Base-by-base conservation (phyloP, 2,329 filamentous ascomycete genomes). In the Beauveria rudraprayagi region DNA sequence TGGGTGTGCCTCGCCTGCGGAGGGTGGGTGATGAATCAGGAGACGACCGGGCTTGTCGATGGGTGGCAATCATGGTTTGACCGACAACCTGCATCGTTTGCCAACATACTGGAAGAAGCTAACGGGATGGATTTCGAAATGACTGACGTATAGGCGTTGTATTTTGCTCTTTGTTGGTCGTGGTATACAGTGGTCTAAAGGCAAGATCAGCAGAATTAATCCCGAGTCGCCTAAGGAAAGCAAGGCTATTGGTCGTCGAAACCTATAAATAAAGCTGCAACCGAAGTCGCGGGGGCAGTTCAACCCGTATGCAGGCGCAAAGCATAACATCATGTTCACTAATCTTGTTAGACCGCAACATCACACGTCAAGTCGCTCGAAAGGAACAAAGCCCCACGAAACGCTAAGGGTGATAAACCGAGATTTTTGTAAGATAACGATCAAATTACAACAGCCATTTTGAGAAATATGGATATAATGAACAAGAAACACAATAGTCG, bases 1-100 rank as follows among this genome's bases (percentile, higher is more conserved):
- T 77, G 71, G 67, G 62, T 66, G 8, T 78, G 75, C 61, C 58
- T 75, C 50, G 66, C 65, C 5, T 77, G 75, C 63, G 67, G 63
- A 44, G 67, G 67, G 22, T 70, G 66, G 67, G 70, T 72, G 24
- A 63, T 67, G 40, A 70, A 71, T 46, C 67, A 71, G 58, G n/a
- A 22, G 43, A 60, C 53, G 17, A 7, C 34, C 46, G 56, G 50
- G 7, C 53, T 68, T 8, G 61, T 72, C 3, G 53, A 61, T 5
- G 67, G 67, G 10, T 65, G 63, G 62, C 14, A 58, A 3, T n/a
- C 37, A 10, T 58, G 69, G 56, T 64, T 64, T 60, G 62, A 63
- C 10, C 40, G 24, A 14, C 10, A 53, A 26, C 48, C 58, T 37
- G 52, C 37, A 10, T 34, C 46, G 47, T 47, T 59, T 16, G 26